Percentiles rank a stretch among this genome's conserved stretches.
Evolutionary conservation across 106 monocot genomes (phyloP).

Genomic region (Phalaenopsis aphrodite): DNA sequence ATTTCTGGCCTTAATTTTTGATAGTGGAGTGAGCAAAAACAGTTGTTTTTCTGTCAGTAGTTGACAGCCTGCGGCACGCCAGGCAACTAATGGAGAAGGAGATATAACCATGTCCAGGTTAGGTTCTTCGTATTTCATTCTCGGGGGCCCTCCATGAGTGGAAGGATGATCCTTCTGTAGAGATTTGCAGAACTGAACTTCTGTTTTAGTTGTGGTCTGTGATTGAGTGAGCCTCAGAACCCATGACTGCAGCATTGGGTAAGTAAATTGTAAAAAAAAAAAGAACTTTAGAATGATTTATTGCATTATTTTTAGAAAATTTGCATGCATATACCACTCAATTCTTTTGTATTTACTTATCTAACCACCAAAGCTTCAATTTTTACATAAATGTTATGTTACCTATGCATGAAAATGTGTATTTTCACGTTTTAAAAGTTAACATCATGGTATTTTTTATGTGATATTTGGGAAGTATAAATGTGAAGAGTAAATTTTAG

Average conservation of each 20-base stretch:
- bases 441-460: no score
- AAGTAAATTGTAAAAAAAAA: background rate
- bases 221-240: conserved; percentile 46
- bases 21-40: conserved; percentile 78
- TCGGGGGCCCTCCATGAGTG: background rate
- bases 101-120: conserved; percentile 46
- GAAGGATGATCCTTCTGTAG: background rate
- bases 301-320: no score
- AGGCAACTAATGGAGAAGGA: conserved; percentile 88
- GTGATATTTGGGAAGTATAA: no score
- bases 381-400: no score
- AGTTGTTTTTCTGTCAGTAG: conserved; percentile 59
- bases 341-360: no score
- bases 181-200: background rate
- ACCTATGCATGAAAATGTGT: no score
- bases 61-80: conserved; percentile 44
- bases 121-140: conserved; percentile 8
- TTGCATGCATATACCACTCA: no score
- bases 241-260: conserved; percentile 44
- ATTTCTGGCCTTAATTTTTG: conserved; percentile 15
- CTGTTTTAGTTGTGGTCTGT: conserved; percentile 6
- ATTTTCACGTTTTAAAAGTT: no score
- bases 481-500: no score
- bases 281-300: background rate
- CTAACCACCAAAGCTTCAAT: no score